Conservation (phyloP, 306 rosid species). For the Abrus precatorius region DNA sequence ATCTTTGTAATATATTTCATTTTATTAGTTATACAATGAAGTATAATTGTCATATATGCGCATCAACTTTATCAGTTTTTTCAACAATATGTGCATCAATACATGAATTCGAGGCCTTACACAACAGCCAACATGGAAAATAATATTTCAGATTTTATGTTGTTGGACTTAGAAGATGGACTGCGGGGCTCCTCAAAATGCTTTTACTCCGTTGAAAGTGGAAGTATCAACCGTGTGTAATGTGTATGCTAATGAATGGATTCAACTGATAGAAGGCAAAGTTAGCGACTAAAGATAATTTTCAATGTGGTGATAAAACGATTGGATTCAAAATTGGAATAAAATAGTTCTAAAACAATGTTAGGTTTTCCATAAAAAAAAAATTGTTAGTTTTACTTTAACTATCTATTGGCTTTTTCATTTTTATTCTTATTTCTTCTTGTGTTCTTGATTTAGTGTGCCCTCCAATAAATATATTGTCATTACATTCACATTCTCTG, state of each 20-base stretch:
- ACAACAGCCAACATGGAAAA: no score
- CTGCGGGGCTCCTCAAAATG: not conserved
- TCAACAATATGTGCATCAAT: no score
- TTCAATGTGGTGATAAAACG: not conserved
- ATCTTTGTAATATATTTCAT: no score
- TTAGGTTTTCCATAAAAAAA: no score
- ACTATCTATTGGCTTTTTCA: not conserved
- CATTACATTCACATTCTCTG: not conserved
- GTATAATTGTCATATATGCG: no score
- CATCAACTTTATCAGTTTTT: no score
- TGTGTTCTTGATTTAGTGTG: conserved; percentile 6
- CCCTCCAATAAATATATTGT: not conserved
- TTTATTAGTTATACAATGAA: no score
- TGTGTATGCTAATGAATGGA: no score
- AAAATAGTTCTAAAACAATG: not conserved
- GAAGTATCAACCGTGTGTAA: not conserved
- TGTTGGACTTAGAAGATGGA: not conserved
- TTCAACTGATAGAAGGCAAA: no score
- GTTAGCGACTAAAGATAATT: no score
- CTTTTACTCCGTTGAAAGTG: not conserved
- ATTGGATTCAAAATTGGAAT: not conserved
- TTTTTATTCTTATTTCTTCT: not conserved
- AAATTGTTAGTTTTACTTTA: not conserved
- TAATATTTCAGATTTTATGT: no score
- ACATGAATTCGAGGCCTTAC: no score